Percentiles rank a stretch among this genome's conserved stretches.
phyloP scores from a whole-genome alignment of 192 early-diverging fungal species.

The Backusella parvicylindrica region DNA sequence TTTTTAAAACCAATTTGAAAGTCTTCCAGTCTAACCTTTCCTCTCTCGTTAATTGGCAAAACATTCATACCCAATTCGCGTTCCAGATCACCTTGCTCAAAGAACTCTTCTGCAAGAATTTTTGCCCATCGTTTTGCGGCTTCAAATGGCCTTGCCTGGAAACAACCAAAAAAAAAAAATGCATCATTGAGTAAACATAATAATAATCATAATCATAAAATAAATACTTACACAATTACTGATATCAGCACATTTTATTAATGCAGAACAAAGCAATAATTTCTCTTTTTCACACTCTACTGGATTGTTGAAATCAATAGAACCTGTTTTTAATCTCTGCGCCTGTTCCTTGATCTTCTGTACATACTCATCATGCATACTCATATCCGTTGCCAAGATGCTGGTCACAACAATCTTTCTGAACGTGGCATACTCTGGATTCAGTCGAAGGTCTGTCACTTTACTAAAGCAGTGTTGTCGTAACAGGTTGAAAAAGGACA shows the following conservation, averaged over 20 bases:
- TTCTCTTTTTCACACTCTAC: slow-evolving; percentile 53
- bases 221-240: slow-evolving; percentile 66
- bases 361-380: slow-evolving; percentile 77
- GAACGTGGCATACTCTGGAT: slow-evolving; percentile 33
- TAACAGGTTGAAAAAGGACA: slow-evolving; percentile 67
- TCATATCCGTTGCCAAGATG: slow-evolving; percentile 83
- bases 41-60: slow-evolving; percentile 45
- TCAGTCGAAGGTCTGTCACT: not conserved
- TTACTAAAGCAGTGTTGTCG: slow-evolving; percentile 37
- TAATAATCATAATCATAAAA: not conserved
- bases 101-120: slow-evolving; percentile 66
- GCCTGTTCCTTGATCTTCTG: slow-evolving; percentile 61
- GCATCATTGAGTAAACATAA: not conserved
- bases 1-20: slow-evolving; percentile 51
- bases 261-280: slow-evolving; percentile 60
- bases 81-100: slow-evolving; percentile 73
- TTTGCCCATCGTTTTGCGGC: slow-evolving; percentile 69
- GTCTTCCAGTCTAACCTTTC: slow-evolving; percentile 40
- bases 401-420: slow-evolving; percentile 68
- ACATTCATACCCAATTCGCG: slow-evolving; percentile 62
- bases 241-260: slow-evolving; percentile 83
- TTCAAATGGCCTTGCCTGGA: slow-evolving; percentile 63
- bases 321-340: slow-evolving; percentile 43
- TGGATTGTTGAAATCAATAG: slow-evolving; percentile 35
- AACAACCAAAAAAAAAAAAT: not conserved